Conservation (phyloP, 2,329 filamentous ascomycete genomes). For the Ascochyta pisi region DNA sequence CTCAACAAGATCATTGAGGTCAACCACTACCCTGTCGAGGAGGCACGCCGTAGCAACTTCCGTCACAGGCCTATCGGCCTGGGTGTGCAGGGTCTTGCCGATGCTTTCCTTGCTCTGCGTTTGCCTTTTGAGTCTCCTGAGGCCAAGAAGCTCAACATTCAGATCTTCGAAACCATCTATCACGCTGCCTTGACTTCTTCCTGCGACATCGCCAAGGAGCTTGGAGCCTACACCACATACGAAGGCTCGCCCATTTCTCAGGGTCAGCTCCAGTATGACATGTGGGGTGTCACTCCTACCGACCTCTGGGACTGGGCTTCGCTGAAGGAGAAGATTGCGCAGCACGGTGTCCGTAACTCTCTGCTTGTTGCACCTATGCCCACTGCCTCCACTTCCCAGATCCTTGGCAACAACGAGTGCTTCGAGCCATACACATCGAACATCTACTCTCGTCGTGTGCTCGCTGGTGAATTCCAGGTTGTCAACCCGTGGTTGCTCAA, state of each 20-base stretch:
- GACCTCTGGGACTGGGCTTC: slow-evolving; percentile 96
- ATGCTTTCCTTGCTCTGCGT: slow-evolving; percentile 95
- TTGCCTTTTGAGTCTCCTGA: slow-evolving; percentile 97
- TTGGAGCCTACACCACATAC: slow-evolving; percentile 88
- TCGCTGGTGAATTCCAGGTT: slow-evolving; percentile 98
- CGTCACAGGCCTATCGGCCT: slow-evolving; percentile 95
- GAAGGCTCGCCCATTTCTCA: slow-evolving; percentile 92
- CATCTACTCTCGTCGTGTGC: slow-evolving; percentile 97
- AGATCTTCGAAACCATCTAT: slow-evolving; percentile 99
- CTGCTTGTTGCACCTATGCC: slow-evolving; percentile 96
- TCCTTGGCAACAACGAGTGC: slow-evolving; percentile 98
- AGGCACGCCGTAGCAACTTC: slow-evolving; percentile 96
- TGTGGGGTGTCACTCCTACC: slow-evolving; percentile 94
- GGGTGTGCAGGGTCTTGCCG: slow-evolving; percentile 95
- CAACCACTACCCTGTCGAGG: slow-evolving; percentile 97
- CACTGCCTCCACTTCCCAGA: slow-evolving; percentile 95
- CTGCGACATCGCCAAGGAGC: slow-evolving; percentile 79
- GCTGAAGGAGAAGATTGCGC: slow-evolving; percentile 88
- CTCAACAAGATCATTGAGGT: slow-evolving; percentile 98
- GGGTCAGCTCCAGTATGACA: slow-evolving; percentile 96
- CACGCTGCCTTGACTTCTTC: slow-evolving; percentile 92
- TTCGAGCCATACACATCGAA: slow-evolving; percentile 99
- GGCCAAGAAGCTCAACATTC: slow-evolving; percentile 91
- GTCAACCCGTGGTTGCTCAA: slow-evolving; percentile 99
- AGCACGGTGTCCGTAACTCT: slow-evolving; percentile 94